These are phyloP conservation scores for Nicotiana otophora DNA, from an alignment of 257 asterid genomes.

Conservation along the genomic window DNA sequence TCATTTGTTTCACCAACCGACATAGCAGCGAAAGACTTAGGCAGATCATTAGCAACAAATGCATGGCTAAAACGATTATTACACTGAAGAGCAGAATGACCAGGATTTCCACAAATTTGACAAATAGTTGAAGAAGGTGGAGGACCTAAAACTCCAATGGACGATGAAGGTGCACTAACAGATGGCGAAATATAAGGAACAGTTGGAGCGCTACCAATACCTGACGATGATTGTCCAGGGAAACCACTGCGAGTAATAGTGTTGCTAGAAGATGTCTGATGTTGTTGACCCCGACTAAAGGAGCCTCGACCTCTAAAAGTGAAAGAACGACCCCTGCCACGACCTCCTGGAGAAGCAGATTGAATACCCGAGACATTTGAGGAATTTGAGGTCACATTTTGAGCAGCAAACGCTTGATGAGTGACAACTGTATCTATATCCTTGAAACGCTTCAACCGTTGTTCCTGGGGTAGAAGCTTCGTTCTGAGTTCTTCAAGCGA, in stretches of 20 bases:
- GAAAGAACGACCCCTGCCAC: background rate
- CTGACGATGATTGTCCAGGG: background rate
- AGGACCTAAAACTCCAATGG: background rate
- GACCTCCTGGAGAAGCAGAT: background rate
- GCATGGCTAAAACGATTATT: background rate
- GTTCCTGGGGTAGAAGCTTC: background rate
- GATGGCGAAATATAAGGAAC: background rate
- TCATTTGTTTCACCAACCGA: too few relatives aligned
- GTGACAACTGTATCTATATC: background rate
- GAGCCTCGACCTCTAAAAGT: background rate
- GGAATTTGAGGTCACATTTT: background rate
- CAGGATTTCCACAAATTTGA: background rate
- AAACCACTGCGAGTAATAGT: background rate
- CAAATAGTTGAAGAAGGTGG: background rate
- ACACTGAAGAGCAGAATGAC: background rate
- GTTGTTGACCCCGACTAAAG: background rate
- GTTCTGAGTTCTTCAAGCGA: background rate
- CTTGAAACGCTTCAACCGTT: background rate
- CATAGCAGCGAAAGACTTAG: too few relatives aligned
- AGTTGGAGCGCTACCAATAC: background rate
- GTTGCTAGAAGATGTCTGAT: background rate
- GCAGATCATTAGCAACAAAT: too few relatives aligned
- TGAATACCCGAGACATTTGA: background rate
- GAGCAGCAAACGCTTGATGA: background rate
- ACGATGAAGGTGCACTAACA: background rate